Base-by-base conservation (phyloP, 106 monocot genomes). In the Apostasia ramifera region DNA sequence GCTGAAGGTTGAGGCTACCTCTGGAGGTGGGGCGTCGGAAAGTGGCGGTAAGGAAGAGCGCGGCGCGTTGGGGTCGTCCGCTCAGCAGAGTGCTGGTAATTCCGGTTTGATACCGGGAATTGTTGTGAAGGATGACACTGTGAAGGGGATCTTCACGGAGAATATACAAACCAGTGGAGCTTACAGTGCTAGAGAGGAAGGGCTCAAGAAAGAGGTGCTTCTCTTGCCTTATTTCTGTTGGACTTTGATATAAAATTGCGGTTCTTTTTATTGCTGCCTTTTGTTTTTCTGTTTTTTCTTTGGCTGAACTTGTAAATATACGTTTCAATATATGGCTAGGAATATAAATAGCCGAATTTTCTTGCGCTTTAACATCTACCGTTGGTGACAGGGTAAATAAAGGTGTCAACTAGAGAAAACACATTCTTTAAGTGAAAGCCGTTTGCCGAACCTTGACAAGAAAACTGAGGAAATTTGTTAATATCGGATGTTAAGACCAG, bases 161-260 rank as follows among this genome's bases (percentile, higher is more conserved):
- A 99, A 93, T 72, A 83, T 99, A 57, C 98, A 99, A 78, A 84
- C 93, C 1, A 93, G 93, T 46, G 98, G 98, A 37, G 90, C 98
- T 64, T 99, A 99, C 52, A 85, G 89, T 68, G 90, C 98, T 42
- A 72, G 98, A 44, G 98, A 99, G 71, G 98, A 99, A 84, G 93
- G 86, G 26, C 80, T 92, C 43, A 97, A 89, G 69, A 84, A 81
- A 76, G 97, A 97, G 97, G 97, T 83, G 2, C 51, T 53, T 15
- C 4, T 8, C 48, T 46, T 71, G 47, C 1, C 9, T 43, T 65
- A 6, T 38, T 47, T 63, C 26, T 26, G 26, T 26, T 26, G 26
- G 26, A 26, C 26, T 26, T 26, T 26, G 26, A 26, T 26, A 26
- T 26, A 26, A 26, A 26, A 26, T 26, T 26, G 26, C 26, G 26